Conservation (phyloP, 2,329 filamentous ascomycete genomes). For the Fusarium avenaceum region DNA sequence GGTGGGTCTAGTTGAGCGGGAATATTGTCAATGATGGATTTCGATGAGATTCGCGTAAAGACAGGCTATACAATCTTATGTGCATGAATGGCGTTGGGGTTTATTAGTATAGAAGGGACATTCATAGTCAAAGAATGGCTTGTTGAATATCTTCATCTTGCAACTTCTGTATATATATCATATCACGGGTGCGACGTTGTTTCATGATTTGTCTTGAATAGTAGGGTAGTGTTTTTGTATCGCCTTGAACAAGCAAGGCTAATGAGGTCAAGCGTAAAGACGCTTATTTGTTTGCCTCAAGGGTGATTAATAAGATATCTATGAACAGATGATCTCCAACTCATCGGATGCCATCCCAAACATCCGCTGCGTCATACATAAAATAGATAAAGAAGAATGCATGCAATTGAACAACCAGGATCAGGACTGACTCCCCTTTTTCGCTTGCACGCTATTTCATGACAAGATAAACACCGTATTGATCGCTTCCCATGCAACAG, state of each 20-base stretch:
- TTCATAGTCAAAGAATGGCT: constrained; percentile 37
- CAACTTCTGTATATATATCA: not conserved
- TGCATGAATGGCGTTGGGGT: constrained; percentile 49
- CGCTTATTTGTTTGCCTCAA: constrained; percentile 27
- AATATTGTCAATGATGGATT: constrained; percentile 9
- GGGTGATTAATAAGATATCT: constrained; percentile 42
- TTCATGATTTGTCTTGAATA: constrained; percentile 8
- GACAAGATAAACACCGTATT: constrained; percentile 33
- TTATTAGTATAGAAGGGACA: constrained; percentile 37
- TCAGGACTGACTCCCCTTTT: constrained; percentile 17
- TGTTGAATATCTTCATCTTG: constrained; percentile 6
- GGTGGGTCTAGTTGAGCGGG: constrained; percentile 43
- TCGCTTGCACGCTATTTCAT: constrained; percentile 39
- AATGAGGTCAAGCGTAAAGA: constrained; percentile 19
- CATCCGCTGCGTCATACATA: constrained; percentile 32
- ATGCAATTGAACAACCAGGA: constrained; percentile 33
- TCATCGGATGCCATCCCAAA: constrained; percentile 25
- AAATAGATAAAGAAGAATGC: constrained; percentile 5
- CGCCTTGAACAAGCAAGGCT: constrained; percentile 35
- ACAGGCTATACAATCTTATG: constrained; percentile 38
- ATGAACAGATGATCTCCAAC: constrained; percentile 39
- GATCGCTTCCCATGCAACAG: constrained; percentile 27
- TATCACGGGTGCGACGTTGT: not conserved
- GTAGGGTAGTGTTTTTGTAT: constrained; percentile 29
- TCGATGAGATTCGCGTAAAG: constrained; percentile 12